Conservation (phyloP, 805 yeast genomes). For the Pichia pseudocactophila region DNA sequence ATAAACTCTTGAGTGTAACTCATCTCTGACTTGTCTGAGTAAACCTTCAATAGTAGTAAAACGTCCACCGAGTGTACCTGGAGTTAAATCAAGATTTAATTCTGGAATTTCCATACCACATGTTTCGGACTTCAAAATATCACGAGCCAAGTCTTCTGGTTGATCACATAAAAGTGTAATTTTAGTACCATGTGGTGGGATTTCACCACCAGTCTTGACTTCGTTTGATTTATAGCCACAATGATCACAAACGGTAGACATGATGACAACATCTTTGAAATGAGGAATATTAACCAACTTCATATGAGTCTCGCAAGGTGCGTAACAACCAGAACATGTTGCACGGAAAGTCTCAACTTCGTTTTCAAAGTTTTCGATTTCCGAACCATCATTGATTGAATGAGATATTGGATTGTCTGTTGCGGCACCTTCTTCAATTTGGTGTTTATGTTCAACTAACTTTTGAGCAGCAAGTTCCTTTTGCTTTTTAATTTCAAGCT, state of each 20-base stretch:
- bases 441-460: conserved; percentile 22
- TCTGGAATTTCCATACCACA: conserved; percentile 85
- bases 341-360: conserved; percentile 93
- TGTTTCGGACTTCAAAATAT: conserved; percentile 88
- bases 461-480: conserved; percentile 12
- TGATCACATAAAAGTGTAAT: conserved; percentile 72
- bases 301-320: conserved; percentile 88
- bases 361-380: conserved; percentile 70
- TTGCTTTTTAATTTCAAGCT: conserved; percentile 19
- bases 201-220: conserved; percentile 96
- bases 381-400: conserved; percentile 64
- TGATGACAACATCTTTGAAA: conserved; percentile 92
- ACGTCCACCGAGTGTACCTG: conserved; percentile 97
- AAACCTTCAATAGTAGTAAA: conserved; percentile 96
- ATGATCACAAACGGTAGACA: conserved; percentile 86
- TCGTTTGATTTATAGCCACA: conserved; percentile 97
- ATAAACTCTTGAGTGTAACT: conserved; percentile 76
- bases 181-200: conserved; percentile 76
- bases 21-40: conserved; percentile 80
- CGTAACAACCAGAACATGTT: conserved; percentile 83
- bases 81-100: conserved; percentile 78
- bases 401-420: conserved; percentile 34
- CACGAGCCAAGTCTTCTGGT: conserved; percentile 89
- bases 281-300: conserved; percentile 94
- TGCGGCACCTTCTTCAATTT: conserved; percentile 23